Base-by-base conservation (phyloP, 208 protist species). In the Trypanosoma scelopori region DNA sequence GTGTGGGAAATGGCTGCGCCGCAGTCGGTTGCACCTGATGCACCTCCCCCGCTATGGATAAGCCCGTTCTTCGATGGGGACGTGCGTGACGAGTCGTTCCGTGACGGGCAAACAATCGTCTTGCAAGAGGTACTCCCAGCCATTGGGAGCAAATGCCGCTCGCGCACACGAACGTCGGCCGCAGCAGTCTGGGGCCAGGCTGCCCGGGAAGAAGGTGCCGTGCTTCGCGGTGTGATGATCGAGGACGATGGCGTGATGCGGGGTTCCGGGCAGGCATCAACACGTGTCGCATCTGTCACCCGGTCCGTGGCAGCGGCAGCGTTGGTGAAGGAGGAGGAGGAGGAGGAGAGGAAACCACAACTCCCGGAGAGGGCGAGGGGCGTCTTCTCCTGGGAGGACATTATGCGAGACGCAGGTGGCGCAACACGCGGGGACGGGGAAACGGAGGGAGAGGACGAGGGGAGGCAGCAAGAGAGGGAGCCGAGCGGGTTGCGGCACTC, bases 61-160 rank as follows among this genome's bases (percentile, higher is more conserved):
- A 37, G 45, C 5, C 43, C 43, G 39, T 53, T 25, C n/a, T 50
- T 53, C 27, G 20, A 25, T 20, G 57, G 23, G 18, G 16, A 52
- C 0, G 11, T 9, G 11, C 27, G 5, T 28, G 22, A 50, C 18
- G 42, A 20, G 15, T 0, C 1, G 2, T 28, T 27, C 0, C 25
- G 35, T 20, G 45, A 32, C 28, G 62, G 25, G 41, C 11, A 46
- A 6, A 15, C 50, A 23, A 5, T 58, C 18, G 7, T 20, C 13
- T 28, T 58, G 28, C 52, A 55, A 28, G 53, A 68, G 28, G 45
- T 68, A 9, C 52, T 61, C 30, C 45, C 62, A 11, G 39, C 23
- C 18, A 68, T 61, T 39, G 53, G 55, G 30, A 50, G 53, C n/a
- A n/a, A 41, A 16, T 42, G 43, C 45, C 25, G n/a, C 16, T 20